Evolutionary conservation across 1,284 basidiomycete genomes (phyloP), one percentile per base, ranked within the genome.

Genomic region (Naganishia liquefaciens): DNA sequence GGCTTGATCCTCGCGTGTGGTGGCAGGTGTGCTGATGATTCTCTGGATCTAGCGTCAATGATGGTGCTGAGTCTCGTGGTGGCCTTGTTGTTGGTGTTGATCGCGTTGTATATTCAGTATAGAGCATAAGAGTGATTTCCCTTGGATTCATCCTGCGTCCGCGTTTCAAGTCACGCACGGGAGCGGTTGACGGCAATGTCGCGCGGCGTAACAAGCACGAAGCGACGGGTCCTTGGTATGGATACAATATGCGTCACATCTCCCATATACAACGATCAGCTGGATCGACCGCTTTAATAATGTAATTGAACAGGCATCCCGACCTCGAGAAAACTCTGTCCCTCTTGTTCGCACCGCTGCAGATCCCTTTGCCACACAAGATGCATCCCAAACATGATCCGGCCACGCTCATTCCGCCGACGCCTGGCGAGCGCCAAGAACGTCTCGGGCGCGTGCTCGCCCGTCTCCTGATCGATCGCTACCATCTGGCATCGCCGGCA

Each of bases 401-500:
- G 28, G 15, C 65, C 65, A 13, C 62, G 46, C 6, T 49, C 54
- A 61, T 64, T 62, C 23, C 65, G 27, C 13, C 65, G 54, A 23
- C 55, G 40, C 62, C 44, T 63, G 5, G 65, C 65, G 21, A 67
- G 39, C 21, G 62, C 51, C 25, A 63, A 30, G 50, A 63, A 67
- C 2, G 62, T 67, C 28, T 44, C 62, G 3, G 54, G 61, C 21
- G 50, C 62, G 27, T 53, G 50, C 47, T 63, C 43, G 15, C 65
- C 65, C 30, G 65, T 67, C n/a, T 57, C 50, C 11, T 63, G 65
- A 51, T 63, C 61, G 30, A 67, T 60, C 11, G 61, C 62, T 6
- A 67, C 62, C 65, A 67, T 67, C 40, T 63, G 65, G 40, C 65
- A 67, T 27, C 65, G 47, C 27, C 65, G 54, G 23, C 65, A 67